Percentiles rank a stretch among this genome's conserved stretches.
These are phyloP conservation scores for Quercus lobata DNA, from an alignment of 331 rosid genomes.

Conservation along the genomic window DNA sequence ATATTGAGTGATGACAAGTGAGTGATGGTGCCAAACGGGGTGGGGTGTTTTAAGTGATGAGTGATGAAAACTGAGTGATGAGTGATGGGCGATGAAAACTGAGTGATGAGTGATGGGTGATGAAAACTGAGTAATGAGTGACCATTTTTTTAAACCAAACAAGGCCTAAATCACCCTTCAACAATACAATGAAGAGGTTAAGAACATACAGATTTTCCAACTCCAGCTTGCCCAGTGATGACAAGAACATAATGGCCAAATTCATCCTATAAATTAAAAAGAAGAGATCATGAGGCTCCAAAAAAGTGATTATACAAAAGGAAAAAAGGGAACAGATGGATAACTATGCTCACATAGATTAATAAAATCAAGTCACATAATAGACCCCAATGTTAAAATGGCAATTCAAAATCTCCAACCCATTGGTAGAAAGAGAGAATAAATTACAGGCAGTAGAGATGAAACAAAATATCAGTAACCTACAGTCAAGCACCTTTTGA, in stretches of 20 bases:
- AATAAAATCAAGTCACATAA: background rate
- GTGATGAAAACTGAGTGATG: too few relatives aligned
- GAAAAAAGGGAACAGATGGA: background rate
- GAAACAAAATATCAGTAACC: background rate
- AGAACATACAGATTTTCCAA: conserved; percentile 83
- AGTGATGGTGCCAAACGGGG: too few relatives aligned
- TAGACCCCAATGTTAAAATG: background rate
- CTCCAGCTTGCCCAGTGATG: conserved; percentile 86
- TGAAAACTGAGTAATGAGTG: too few relatives aligned
- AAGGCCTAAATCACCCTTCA: background rate
- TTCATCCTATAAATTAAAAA: conserved; percentile 40
- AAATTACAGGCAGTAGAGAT: background rate
- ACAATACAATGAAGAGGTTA: conserved; percentile 6
- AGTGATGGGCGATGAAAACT: too few relatives aligned
- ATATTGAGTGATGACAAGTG: too few relatives aligned
- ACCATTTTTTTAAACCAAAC: too few relatives aligned
- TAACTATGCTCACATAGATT: conserved; percentile 1
- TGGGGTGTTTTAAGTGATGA: too few relatives aligned
- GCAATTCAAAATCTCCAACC: background rate
- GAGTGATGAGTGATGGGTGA: too few relatives aligned
- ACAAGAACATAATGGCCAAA: conserved; percentile 52
- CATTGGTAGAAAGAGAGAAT: background rate
- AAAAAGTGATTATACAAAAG: background rate
- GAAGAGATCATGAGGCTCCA: conserved; percentile 6
- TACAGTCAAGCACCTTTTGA: background rate